A percentile compares a stretch with the other conserved stretches of the same genome.
Conservation (phyloP, 2,329 filamentous ascomycete genomes). For the Fusarium bactridioides region DNA sequence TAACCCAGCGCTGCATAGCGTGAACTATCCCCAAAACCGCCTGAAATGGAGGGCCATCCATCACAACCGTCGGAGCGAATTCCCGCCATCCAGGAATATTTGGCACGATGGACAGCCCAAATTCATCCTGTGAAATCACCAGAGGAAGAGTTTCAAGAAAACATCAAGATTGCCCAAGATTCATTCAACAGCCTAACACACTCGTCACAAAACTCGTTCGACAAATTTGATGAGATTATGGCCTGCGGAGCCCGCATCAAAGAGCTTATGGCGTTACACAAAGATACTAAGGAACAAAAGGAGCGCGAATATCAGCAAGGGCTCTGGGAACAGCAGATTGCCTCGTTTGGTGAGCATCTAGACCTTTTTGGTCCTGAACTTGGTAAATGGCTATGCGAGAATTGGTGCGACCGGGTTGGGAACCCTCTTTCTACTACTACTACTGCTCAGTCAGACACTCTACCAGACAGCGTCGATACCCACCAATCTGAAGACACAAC, state of each 20-base stretch:
- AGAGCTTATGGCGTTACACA: neutral
- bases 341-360: neutral
- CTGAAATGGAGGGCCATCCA: neutral
- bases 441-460: neutral
- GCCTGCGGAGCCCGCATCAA: neutral
- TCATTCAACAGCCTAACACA: fast-evolving
- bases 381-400: neutral
- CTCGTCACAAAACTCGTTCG: neutral
- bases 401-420: neutral
- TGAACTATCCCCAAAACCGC: neutral
- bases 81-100: neutral
- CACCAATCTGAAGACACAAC: fast-evolving
- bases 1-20: neutral
- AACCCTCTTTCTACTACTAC: neutral
- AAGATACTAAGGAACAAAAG: neutral
- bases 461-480: neutral
- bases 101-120: neutral
- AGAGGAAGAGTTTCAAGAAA: neutral
- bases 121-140: neutral
- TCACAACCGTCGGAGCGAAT: neutral
- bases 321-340: neutral
- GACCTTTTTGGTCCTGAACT: neutral
- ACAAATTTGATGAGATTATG: neutral
- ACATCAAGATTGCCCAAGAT: neutral
- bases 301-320: neutral